A percentile compares a stretch with the other conserved stretches of the same genome.
These are phyloP conservation scores for Backusella australiensis DNA, from an alignment of 192 early-diverging fungal genomes.

Conservation along the genomic window DNA sequence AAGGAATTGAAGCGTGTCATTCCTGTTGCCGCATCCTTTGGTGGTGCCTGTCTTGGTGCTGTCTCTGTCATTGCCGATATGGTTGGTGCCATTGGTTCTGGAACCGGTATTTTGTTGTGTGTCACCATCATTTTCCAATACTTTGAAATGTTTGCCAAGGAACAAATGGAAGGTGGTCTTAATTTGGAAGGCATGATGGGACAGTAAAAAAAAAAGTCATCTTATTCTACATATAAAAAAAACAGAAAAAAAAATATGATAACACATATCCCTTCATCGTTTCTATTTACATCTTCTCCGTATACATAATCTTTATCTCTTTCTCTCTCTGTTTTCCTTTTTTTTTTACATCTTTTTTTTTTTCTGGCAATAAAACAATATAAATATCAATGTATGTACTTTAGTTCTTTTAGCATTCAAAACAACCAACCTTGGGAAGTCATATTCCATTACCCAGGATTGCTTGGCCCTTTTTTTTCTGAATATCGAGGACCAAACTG, in stretches of 20 bases:
- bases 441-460: not conserved
- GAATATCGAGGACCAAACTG: no score
- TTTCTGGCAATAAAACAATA: not conserved
- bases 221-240: not conserved
- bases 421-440: not conserved
- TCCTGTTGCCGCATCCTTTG: conserved; percentile 96
- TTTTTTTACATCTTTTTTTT: not conserved
- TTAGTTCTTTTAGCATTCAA: not conserved
- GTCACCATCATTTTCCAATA: conserved; percentile 81
- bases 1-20: conserved; percentile 97
- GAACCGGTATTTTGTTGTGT: conserved; percentile 97
- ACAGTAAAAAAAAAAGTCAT: conserved; percentile 5
- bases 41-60: conserved; percentile 95
- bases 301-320: not conserved
- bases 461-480: not conserved
- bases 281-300: not conserved
- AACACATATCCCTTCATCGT: not conserved
- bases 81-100: conserved; percentile 97
- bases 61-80: conserved; percentile 96
- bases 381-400: not conserved
- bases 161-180: conserved; percentile 35
- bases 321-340: not conserved
- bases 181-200: conserved; percentile 35
- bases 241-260: not conserved
- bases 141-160: conserved; percentile 47